phyloP scores from a whole-genome alignment of 257 asterid species.

The Capsicum pubescens region DNA sequence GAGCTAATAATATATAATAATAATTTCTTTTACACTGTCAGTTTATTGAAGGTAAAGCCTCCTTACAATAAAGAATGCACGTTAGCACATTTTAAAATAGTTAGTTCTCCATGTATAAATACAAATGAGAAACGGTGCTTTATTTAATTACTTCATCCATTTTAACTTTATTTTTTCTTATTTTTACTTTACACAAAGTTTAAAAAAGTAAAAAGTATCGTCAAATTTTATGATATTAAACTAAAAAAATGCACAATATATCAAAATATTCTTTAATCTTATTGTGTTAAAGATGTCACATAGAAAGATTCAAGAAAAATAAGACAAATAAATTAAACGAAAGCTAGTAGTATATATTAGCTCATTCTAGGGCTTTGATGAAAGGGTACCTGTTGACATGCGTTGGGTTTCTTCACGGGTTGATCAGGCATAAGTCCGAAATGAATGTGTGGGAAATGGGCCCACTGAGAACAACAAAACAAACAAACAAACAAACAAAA shows the following conservation, averaged over 20 bases:
- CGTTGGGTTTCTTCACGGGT: slow-evolving; percentile 97
- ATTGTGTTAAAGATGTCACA: no score
- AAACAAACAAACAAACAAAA: slow-evolving; percentile 39
- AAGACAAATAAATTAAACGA: no score
- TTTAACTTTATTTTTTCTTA: no score
- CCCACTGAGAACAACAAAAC: slow-evolving; percentile 72
- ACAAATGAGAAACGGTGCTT: slow-evolving; percentile 18
- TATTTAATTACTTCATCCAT: neutral
- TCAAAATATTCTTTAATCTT: no score
- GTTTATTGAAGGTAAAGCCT: neutral
- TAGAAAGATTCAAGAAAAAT: no score
- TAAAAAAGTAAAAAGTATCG: no score
- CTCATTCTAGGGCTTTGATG: slow-evolving; percentile 44
- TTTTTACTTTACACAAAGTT: no score
- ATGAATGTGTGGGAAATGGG: slow-evolving; percentile 99
- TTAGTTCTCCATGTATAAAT: neutral
- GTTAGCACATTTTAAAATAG: neutral
- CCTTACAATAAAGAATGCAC: neutral
- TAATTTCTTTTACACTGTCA: neutral
- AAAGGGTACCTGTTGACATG: slow-evolving; percentile 82
- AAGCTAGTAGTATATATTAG: no score
- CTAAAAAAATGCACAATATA: no score
- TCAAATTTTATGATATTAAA: no score
- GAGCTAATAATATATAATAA: no score
- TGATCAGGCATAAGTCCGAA: slow-evolving; percentile 99